Base-by-base conservation (phyloP, 768 basidiomycete species). In the Phylloporus scabripes region DNA sequence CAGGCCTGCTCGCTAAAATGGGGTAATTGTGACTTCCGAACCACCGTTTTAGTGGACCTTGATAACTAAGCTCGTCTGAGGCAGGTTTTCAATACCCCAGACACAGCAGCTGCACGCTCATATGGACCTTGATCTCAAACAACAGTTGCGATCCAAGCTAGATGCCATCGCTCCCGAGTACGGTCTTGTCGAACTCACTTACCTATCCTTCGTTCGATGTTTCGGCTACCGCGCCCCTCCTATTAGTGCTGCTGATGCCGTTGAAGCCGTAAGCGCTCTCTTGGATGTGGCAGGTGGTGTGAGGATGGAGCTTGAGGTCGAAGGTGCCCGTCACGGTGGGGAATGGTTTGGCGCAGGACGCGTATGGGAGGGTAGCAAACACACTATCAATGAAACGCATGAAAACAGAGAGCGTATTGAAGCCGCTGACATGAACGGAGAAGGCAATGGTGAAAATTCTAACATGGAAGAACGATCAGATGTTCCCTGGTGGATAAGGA, bases 1-100 rank as follows among this genome's bases (percentile, higher is more conserved):
- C 86, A 1, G 96, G 95, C 7, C 72, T 99, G 43, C 72, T 99
- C 20, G 96, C 96, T 14, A 98, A 98, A 74, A 99, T 99, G 92
- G 96, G 96, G 93, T 97, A 64, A 54, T 76, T 70, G 12, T 28
- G 44, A 42, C 15, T 29, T 50, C 41, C 36, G 42, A 14, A 46
- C 32, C 31, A 12, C 28, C 12, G 40, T 44, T 49, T 49, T 43
- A 36, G 38, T 21, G 42, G 41, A 31, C 18, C 15, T 26, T 42
- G 9, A 28, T 24, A 18, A 43, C 43, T 58, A 38, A 59, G 44
- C 50, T 50, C 45, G 42, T 46, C n/a, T 29, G 61, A 49, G 55
- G 4, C 51, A 97, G 95, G 2, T 95, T 97, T 66, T 97, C 95
- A 2, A 80, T 97, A 57, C 77, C 80, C 2, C 94, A 99, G 66